Evolutionary conservation across 768 basidiomycete species (phyloP).

Genomic region (Termitomyces heimii): DNA sequence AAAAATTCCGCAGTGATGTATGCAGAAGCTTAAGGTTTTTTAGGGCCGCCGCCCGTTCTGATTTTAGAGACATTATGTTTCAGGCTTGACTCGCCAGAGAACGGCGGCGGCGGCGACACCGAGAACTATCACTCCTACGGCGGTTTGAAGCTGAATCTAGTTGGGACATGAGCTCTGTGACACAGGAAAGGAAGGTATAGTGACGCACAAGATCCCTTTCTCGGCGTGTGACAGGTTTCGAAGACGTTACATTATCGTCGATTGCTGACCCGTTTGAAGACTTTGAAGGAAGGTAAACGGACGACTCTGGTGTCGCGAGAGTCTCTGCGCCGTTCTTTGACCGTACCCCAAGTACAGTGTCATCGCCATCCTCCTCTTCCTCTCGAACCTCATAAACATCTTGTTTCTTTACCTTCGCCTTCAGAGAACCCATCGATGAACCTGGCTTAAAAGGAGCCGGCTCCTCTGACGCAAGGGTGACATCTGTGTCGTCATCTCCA

Average conservation of each 20-base stretch:
- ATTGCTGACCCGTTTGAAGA: slow-evolving; percentile 2
- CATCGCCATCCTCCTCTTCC: slow-evolving; percentile 19
- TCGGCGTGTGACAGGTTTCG: slow-evolving; percentile 1
- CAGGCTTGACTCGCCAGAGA: slow-evolving; percentile 59
- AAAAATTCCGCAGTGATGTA: background rate
- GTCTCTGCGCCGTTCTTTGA: slow-evolving; percentile 12
- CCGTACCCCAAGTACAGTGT: slow-evolving; percentile 17
- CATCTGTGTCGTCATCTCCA: slow-evolving; percentile 19
- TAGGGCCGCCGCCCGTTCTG: background rate
- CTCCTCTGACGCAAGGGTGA: slow-evolving; percentile 28
- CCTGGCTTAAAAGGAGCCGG: slow-evolving; percentile 19
- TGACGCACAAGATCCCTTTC: slow-evolving; percentile 12
- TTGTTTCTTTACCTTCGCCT: slow-evolving; percentile 8
- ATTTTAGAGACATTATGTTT: slow-evolving; percentile 14
- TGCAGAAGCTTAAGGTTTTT: slow-evolving; percentile 10
- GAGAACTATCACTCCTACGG: slow-evolving; percentile 59
- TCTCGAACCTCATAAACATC: slow-evolving; percentile 17
- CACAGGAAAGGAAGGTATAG: slow-evolving; percentile 5
- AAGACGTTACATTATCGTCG: background rate
- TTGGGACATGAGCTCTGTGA: background rate
- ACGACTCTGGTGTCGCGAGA: slow-evolving; percentile 23
- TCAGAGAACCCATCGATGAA: background rate
- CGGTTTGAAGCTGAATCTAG: slow-evolving; percentile 43
- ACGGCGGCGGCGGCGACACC: slow-evolving; percentile 69
- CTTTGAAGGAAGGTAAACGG: slow-evolving; percentile 15